Percentiles rank a stretch among this genome's conserved stretches.
phyloP scores from a whole-genome alignment of 495 filamentous ascomycete species.

The Neurospora sp. region DNA sequence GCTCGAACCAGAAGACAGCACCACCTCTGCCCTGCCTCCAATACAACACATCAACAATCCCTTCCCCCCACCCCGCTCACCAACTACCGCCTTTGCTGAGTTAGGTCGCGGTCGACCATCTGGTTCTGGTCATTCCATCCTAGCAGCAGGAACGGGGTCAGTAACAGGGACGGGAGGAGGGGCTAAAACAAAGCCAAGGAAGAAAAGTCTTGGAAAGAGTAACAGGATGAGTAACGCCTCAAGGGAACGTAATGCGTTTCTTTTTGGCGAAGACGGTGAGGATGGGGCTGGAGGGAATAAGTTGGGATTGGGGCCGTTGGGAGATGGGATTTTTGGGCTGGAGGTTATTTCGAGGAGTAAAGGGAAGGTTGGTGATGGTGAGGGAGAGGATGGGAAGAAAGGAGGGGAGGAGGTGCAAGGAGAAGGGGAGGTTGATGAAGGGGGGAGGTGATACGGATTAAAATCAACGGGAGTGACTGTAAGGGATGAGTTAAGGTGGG shows the following conservation, averaged over 20 bases:
- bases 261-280: conserved; percentile 38
- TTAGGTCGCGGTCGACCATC: not conserved
- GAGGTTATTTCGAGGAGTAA: conserved; percentile 28
- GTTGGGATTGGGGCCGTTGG: conserved; percentile 8
- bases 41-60: conserved; percentile 1
- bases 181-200: too few species aligned
- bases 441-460: not conserved
- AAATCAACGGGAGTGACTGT: too few species aligned
- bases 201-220: not conserved
- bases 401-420: not conserved
- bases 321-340: conserved; percentile 37
- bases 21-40: too few species aligned
- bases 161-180: too few species aligned
- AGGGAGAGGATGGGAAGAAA: not conserved
- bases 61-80: conserved; percentile 8
- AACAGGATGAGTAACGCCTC: conserved; percentile 19
- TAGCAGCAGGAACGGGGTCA: too few species aligned
- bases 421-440: not conserved
- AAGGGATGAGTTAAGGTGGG: not conserved
- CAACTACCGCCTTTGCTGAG: conserved; percentile 2
- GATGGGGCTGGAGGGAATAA: conserved; percentile 17
- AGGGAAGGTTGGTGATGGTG: not conserved
- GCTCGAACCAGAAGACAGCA: conserved; percentile 47
- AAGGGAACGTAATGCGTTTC: conserved; percentile 44
- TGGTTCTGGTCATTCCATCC: not conserved